Conservation (phyloP, 75 land plant species). For the Pinus tabuliformis region DNA sequence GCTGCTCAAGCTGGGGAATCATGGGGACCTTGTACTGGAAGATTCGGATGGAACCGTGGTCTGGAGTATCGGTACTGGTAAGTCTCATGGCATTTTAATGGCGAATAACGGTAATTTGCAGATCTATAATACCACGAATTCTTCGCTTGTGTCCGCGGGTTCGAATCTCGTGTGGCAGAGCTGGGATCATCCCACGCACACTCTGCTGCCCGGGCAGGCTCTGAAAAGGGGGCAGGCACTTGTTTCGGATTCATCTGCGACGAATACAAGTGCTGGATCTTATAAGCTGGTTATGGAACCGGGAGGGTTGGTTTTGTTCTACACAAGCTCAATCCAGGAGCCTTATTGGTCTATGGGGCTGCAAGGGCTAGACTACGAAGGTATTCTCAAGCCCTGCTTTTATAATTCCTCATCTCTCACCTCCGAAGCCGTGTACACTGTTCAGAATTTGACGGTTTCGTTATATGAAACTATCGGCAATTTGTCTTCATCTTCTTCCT, state of each 20-base stretch:
- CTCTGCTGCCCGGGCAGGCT: too few relatives aligned
- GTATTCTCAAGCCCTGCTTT: conserved; percentile 6
- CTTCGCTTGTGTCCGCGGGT: too few relatives aligned
- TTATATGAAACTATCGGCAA: background rate
- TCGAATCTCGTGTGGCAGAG: too few relatives aligned
- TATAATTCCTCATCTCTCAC: background rate
- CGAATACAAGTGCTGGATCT: background rate
- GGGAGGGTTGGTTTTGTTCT: conserved; percentile 5
- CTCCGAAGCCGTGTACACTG: background rate
- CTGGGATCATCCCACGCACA: too few relatives aligned
- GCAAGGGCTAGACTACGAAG: background rate
- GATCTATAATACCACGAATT: too few relatives aligned
- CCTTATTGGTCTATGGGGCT: conserved; percentile 5
- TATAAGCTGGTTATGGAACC: conserved; percentile 14
- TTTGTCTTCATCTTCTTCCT: background rate
- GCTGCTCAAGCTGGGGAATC: background rate
- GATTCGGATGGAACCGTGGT: background rate
- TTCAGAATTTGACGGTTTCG: background rate
- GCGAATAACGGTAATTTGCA: too few relatives aligned
- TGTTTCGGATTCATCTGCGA: background rate
- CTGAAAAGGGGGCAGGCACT: background rate
- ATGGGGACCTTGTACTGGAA: conserved; percentile 8
- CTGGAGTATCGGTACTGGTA: too few relatives aligned
- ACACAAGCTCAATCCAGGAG: background rate
- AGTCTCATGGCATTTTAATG: background rate